phyloP scores from a whole-genome alignment of 169 alveolate genomes.

The Eimeria praecox region DNA sequence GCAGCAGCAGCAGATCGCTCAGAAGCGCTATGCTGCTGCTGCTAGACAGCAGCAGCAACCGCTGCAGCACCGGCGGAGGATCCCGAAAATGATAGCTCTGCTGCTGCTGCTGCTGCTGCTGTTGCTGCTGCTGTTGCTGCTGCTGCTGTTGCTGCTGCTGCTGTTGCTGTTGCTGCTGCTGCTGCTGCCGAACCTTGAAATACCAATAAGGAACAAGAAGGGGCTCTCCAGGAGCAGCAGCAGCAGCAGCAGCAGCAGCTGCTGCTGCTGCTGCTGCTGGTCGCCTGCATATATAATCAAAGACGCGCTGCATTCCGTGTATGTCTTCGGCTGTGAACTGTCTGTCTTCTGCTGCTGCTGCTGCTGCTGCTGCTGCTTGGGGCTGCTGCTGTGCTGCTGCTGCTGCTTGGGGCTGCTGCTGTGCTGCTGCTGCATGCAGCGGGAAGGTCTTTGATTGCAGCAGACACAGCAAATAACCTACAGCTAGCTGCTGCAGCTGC shows the following conservation, averaged over 20 bases:
- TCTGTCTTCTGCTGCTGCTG: not conserved
- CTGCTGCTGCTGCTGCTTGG: not conserved
- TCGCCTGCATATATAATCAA: constrained; percentile 14
- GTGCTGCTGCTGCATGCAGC: constrained; percentile 1
- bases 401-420: not conserved
- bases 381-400: not conserved
- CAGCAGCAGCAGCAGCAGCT: constrained; percentile 14
- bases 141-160: not conserved
- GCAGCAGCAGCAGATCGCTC: constrained; percentile 61
- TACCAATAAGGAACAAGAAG: not conserved
- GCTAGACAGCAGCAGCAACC: constrained; percentile 51
- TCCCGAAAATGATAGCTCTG: not conserved
- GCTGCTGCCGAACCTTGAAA: not conserved
- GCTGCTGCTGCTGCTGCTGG: constrained; percentile 53
- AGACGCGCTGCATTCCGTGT: constrained; percentile 25
- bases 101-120: not conserved
- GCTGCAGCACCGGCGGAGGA: constrained; percentile 28
- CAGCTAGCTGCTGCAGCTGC: constrained; percentile 38
- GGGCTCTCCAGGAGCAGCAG: constrained; percentile 1
- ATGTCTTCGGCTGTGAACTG: not conserved
- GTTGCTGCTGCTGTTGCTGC: constrained; percentile 27
- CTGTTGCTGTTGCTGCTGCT: not conserved
- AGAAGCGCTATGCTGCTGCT: constrained; percentile 20
- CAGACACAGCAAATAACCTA: constrained; percentile 1
- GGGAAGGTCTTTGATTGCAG: not conserved